Conservation (phyloP, 768 basidiomycete species). For the Nidularia pulvinata region DNA sequence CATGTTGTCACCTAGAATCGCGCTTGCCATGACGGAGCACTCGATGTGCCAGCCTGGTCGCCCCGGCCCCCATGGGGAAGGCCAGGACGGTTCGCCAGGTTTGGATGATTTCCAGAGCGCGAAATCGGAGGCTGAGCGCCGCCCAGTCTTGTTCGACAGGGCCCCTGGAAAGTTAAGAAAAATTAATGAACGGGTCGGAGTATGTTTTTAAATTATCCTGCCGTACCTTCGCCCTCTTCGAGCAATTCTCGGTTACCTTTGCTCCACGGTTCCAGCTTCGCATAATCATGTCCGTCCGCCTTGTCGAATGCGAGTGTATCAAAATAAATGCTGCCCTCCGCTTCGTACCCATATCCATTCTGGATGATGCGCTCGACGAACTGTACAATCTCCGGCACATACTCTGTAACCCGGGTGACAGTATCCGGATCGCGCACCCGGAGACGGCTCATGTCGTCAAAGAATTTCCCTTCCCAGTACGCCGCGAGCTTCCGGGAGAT, state of each 20-base stretch:
- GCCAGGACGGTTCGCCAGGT: constrained; percentile 96
- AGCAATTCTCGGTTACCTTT: constrained; percentile 90
- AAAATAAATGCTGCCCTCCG: constrained; percentile 87
- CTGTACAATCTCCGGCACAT: constrained; percentile 90
- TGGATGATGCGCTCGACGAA: constrained; percentile 86
- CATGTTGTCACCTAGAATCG: constrained; percentile 86
- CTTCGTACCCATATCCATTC: constrained; percentile 79
- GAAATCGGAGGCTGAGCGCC: constrained; percentile 89
- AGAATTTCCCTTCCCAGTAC: constrained; percentile 90
- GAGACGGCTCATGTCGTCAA: constrained; percentile 90
- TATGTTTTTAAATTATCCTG: not conserved
- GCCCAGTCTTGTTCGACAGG: constrained; percentile 48
- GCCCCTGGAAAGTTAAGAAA: constrained; percentile 23
- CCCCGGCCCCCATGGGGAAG: constrained; percentile 95
- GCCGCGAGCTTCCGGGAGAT: constrained; percentile 82
- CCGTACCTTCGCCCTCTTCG: constrained; percentile 88
- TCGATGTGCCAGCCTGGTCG: constrained; percentile 99
- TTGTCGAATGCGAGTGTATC: constrained; percentile 84
- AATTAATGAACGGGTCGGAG: too few relatives aligned
- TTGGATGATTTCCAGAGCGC: constrained; percentile 98
- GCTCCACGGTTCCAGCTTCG: constrained; percentile 95
- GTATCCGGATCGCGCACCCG: constrained; percentile 87
- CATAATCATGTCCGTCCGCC: constrained; percentile 79
- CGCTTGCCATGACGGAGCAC: constrained; percentile 98
- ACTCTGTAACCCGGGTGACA: constrained; percentile 95